These are phyloP conservation scores for Xylaria hypoxylon DNA, from an alignment of 2,329 filamentous ascomycete genomes.

Conservation along the genomic window DNA sequence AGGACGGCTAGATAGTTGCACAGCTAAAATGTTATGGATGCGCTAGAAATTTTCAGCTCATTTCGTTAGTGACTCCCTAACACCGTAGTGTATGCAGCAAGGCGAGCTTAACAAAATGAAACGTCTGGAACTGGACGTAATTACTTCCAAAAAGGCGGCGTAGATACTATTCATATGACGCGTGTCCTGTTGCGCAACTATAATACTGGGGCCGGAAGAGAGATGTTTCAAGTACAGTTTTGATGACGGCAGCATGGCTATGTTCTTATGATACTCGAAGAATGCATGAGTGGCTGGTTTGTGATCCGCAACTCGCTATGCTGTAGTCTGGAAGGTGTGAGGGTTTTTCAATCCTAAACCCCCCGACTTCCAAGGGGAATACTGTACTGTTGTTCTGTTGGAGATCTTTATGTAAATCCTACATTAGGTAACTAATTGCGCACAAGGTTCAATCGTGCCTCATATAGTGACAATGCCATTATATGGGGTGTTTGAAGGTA, in stretches of 20 bases:
- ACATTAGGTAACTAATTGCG: background rate
- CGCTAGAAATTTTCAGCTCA: background rate
- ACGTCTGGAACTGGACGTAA: background rate
- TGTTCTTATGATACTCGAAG: background rate
- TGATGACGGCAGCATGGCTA: background rate
- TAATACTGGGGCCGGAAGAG: constrained; percentile 9
- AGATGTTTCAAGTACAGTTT: constrained; percentile 25
- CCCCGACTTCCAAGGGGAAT: background rate
- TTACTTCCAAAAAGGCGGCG: background rate
- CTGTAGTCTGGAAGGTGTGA: background rate
- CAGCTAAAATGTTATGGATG: background rate
- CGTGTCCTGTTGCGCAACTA: constrained; percentile 17
- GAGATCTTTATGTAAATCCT: background rate
- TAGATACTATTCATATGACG: constrained; percentile 6
- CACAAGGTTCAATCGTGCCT: background rate
- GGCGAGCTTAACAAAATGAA: background rate
- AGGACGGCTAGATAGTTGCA: background rate
- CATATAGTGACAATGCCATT: background rate
- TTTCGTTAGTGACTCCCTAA: background rate
- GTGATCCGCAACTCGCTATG: constrained; percentile 3
- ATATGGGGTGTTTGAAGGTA: background rate
- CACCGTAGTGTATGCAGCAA: background rate
- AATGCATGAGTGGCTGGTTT: background rate
- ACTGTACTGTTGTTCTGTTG: background rate
- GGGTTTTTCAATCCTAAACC: background rate